These are phyloP conservation scores for Adansonia grandidieri DNA, from an alignment of 441 rosid genomes.

Conservation along the genomic window DNA sequence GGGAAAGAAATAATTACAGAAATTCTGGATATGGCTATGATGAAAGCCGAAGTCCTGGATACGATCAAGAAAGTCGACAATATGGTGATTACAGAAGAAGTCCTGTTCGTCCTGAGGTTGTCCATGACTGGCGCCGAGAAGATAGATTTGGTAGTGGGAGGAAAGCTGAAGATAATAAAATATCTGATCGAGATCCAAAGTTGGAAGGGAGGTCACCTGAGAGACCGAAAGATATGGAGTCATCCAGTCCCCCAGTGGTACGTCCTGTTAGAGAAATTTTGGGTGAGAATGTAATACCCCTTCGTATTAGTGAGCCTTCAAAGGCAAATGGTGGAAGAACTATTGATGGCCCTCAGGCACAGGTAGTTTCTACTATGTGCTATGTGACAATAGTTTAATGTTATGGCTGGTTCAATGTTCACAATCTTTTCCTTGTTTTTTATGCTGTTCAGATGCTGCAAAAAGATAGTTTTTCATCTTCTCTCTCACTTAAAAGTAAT, in stretches of 20 bases:
- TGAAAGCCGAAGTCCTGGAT: conserved; percentile 77
- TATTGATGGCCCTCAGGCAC: conserved; percentile 55
- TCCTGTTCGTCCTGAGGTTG: conserved; percentile 74
- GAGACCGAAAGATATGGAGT: conserved; percentile 57
- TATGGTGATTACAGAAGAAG: conserved; percentile 69
- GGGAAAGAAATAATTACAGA: conserved; percentile 69
- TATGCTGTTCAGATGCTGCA: background rate
- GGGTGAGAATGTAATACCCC: conserved; percentile 83
- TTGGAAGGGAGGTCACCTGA: conserved; percentile 81
- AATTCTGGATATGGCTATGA: conserved; percentile 49
- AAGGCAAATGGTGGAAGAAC: conserved; percentile 59
- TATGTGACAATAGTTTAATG: background rate
- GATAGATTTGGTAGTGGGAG: conserved; percentile 85
- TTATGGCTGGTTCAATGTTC: no score
- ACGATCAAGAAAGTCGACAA: conserved; percentile 64
- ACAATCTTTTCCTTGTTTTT: background rate
- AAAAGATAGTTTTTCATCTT: conserved; percentile 5
- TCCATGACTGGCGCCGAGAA: conserved; percentile 89
- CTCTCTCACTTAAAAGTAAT: background rate
- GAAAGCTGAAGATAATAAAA: conserved; percentile 56
- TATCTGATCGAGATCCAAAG: conserved; percentile 63
- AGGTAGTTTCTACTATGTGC: conserved; percentile 47
- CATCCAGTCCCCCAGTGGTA: conserved; percentile 75
- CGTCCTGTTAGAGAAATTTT: conserved; percentile 94
- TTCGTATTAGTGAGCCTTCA: conserved; percentile 86